phyloP scores from a whole-genome alignment of 805 yeast genomes.

The Metschnikowia aberdeeniae region DNA sequence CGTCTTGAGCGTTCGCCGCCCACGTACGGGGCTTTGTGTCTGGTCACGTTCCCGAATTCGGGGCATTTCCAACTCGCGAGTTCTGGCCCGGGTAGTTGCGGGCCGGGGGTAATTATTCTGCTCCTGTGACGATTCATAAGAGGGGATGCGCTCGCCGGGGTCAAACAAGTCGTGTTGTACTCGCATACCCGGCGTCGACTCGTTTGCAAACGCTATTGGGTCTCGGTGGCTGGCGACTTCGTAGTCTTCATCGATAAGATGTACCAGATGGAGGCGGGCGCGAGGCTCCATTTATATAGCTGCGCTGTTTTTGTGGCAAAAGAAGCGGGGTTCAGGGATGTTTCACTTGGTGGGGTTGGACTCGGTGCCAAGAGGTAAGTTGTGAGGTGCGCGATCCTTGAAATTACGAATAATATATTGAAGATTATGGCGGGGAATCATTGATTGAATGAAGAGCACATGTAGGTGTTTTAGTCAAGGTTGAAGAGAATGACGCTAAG shows the following conservation, averaged over 20 bases:
- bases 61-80: constrained; percentile 7
- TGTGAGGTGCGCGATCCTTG: no score
- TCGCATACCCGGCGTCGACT: constrained; percentile 9
- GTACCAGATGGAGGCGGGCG: constrained; percentile 7
- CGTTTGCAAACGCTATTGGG: not conserved
- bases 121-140: constrained; percentile 40
- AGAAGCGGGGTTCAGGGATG: not conserved
- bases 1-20: constrained; percentile 39
- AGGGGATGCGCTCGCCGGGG: constrained; percentile 36
- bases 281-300: constrained; percentile 4
- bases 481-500: no score
- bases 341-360: not conserved
- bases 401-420: no score
- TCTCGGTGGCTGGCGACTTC: constrained; percentile 4
- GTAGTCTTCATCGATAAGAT: constrained; percentile 13
- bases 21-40: constrained; percentile 14
- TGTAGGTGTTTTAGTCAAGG: no score
- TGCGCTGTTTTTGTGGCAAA: not conserved
- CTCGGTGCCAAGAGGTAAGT: not conserved
- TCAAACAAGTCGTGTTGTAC: constrained; percentile 19
- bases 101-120: constrained; percentile 15
- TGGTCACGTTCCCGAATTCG: constrained; percentile 8
- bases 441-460: no score
- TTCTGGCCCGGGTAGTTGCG: constrained; percentile 2
- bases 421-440: no score